phyloP scores from a whole-genome alignment of 306 rosid genomes.

The Quercus glauca region DNA sequence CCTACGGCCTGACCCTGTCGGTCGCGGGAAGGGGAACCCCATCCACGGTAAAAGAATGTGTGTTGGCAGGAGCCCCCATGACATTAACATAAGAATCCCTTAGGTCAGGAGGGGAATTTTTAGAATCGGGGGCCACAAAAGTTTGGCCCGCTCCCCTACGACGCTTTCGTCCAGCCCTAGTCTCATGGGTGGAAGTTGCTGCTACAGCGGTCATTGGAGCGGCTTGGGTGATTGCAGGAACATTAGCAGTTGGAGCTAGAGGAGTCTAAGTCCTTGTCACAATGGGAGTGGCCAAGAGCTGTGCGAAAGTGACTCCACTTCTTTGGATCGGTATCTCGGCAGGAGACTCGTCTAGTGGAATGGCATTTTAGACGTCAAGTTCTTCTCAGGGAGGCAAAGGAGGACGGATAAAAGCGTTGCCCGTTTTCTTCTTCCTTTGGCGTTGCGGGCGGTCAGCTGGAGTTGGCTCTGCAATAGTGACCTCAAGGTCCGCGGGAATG shows the following conservation, averaged over 20 bases:
- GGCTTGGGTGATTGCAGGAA: no score
- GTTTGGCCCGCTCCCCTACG: accelerated
- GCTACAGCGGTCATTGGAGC: accelerated
- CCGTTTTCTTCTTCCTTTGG: no score
- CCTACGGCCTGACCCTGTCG: accelerated
- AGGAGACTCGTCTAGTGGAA: accelerated
- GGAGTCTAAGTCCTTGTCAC: no score
- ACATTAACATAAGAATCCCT: accelerated
- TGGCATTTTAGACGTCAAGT: accelerated
- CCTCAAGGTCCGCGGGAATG: accelerated
- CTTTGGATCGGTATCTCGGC: accelerated
- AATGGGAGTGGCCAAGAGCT: no score
- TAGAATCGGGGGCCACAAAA: accelerated
- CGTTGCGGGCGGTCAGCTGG: accelerated
- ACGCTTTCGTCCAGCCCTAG: accelerated
- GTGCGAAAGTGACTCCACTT: no score
- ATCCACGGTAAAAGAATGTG: no score
- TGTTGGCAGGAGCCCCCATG: no score
- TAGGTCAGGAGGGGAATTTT: no score
- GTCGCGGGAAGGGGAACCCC: no score
- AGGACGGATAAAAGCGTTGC: accelerated
- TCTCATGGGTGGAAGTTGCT: accelerated
- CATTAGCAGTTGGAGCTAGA: accelerated
- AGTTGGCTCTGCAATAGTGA: no score
- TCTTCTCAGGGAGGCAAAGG: accelerated